Base-by-base conservation (phyloP, 2,329 filamentous ascomycete species). In the Xylaria sp. region DNA sequence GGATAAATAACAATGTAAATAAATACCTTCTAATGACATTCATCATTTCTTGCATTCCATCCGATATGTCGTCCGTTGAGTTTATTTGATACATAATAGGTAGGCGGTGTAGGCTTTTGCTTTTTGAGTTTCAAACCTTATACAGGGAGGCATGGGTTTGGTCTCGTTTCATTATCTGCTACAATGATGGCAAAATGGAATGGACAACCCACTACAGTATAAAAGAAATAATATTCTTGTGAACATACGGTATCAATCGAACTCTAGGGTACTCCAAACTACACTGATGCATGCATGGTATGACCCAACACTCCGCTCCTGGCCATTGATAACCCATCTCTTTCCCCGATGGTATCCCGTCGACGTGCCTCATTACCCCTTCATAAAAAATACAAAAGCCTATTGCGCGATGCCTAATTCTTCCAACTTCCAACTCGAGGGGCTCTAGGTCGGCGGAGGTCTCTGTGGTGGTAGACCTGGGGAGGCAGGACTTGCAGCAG, bases 381-480 rank as follows among this genome's bases (percentile, higher is more conserved):
- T 23, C 10, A 31, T 46, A 3, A 31, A 17, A 40, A 48, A 27
- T 31, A 23, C 9, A 3, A 21, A 1, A n/a, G n/a, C 25, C 9
- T 10, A n/a, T 19, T 25, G 21, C 6, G n/a, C 17, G 15, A n/a
- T 47, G 5, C 15, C 31, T 13, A 19, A 7, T n/a, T 37, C 38
- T 21, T 53, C 31, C 19, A 33, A 15, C 19, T 21, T 53, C 31
- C 19, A 33, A 15, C 19, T 25, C 10, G 15, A 31, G 11, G 41
- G 4, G 1, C 10, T 33, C 40, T 59, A 63, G 11, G 38, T 23
- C 15, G 21, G 54, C 3, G 60, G 60, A 8, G 46, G 35, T 38
- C 60, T 60, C 53, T 65, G 63, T 6, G 60, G 57, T 13, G 60
- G 49, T 6, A 63, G 49, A 29, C 60, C 41, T 1, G 63, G 63